These are phyloP conservation scores for Solanum arcanum DNA, from an alignment of 257 asterid genomes.

Conservation along the genomic window DNA sequence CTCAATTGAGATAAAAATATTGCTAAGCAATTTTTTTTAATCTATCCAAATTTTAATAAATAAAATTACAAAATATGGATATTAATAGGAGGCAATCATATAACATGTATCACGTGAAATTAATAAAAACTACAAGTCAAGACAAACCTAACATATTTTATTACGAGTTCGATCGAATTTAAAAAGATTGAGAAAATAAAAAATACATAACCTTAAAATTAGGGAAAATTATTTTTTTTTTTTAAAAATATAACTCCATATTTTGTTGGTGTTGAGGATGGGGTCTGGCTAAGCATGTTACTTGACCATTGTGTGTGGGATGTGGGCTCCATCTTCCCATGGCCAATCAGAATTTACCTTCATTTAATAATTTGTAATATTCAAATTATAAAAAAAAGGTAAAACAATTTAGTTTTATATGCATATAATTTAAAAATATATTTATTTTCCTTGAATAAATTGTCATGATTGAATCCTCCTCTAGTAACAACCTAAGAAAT, in stretches of 20 bases:
- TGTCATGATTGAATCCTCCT: neutral
- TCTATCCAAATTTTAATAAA: neutral
- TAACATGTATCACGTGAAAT: neutral
- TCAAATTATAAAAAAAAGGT: neutral
- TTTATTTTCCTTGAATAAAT: neutral
- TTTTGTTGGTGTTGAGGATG: neutral
- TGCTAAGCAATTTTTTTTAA: too few species aligned
- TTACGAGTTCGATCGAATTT: neutral
- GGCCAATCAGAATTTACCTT: neutral
- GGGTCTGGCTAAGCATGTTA: neutral
- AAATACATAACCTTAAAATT: neutral
- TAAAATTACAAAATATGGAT: neutral
- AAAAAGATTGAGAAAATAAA: neutral
- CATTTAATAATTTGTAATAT: neutral
- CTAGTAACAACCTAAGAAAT: neutral
- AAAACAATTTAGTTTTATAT: neutral
- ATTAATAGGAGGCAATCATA: neutral
- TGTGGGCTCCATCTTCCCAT: neutral
- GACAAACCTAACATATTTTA: neutral
- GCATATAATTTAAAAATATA: neutral
- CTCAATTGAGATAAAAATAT: neutral
- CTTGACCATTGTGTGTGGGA: neutral
- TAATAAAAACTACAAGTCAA: neutral
- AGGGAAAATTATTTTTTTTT: neutral
- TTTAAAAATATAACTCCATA: neutral